Percentiles rank a stretch among this genome's conserved stretches.
Evolutionary conservation across 345 rosid genomes (phyloP).

Genomic region (Alliaria petiolata): DNA sequence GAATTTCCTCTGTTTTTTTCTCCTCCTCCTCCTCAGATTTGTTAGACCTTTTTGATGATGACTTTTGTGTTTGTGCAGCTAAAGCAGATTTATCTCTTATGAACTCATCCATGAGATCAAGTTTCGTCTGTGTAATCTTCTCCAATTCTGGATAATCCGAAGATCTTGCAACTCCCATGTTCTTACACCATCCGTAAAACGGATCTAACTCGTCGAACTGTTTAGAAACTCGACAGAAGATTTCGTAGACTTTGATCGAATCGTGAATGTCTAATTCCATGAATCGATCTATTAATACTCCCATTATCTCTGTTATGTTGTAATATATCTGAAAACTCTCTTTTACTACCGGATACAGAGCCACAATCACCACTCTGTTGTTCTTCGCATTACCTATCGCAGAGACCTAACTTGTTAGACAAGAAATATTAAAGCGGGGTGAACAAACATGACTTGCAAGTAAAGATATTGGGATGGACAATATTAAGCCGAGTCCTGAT

Average conservation of each 20-base stretch:
- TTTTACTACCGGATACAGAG: slow-evolving; percentile 57
- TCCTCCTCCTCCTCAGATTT: slow-evolving; percentile 17
- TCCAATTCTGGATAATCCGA: slow-evolving; percentile 83
- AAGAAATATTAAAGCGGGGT: neutral
- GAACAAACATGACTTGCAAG: neutral
- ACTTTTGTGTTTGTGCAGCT: slow-evolving; percentile 32
- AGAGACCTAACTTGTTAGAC: slow-evolving; percentile 5
- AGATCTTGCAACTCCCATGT: slow-evolving; percentile 54
- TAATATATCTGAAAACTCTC: slow-evolving; percentile 78
- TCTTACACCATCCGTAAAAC: slow-evolving; percentile 71
- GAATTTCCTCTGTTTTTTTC: slow-evolving; percentile 10
- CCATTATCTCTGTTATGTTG: slow-evolving; percentile 56
- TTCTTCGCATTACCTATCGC: slow-evolving; percentile 55
- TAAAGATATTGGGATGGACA: neutral
- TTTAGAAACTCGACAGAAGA: slow-evolving; percentile 53
- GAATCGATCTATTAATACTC: slow-evolving; percentile 61
- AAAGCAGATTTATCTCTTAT: slow-evolving; percentile 59
- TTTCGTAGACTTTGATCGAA: slow-evolving; percentile 58
- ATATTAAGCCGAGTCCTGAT: neutral
- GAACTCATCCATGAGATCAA: slow-evolving; percentile 73
- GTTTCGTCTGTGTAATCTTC: slow-evolving; percentile 68
- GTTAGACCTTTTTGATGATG: slow-evolving; percentile 1
- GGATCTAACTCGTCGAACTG: slow-evolving; percentile 62
- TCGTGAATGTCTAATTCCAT: slow-evolving; percentile 60
- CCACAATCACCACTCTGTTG: slow-evolving; percentile 68